Percentiles rank a stretch among this genome's conserved stretches.
These are phyloP conservation scores for Ascochyta pisi DNA, from an alignment of 2,329 filamentous ascomycete genomes.

Conservation along the genomic window DNA sequence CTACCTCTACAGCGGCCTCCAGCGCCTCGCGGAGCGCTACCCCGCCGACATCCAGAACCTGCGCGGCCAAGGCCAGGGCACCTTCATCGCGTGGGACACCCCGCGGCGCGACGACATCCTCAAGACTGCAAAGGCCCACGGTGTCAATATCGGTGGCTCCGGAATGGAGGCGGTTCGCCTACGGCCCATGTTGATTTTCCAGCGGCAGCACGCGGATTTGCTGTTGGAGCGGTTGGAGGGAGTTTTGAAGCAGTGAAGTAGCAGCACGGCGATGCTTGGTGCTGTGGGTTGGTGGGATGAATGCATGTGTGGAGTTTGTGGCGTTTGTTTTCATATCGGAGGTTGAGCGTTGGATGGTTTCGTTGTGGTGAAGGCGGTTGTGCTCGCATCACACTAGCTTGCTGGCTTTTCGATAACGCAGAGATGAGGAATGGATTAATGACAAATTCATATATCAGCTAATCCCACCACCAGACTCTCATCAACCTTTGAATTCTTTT, in stretches of 20 bases:
- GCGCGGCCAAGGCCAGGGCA: slow-evolving; percentile 85
- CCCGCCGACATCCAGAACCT: slow-evolving; percentile 82
- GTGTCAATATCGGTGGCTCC: slow-evolving; percentile 87
- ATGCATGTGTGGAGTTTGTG: too few species aligned
- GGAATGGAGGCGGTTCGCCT: slow-evolving; percentile 78
- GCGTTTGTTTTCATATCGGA: too few species aligned
- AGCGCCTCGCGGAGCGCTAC: slow-evolving; percentile 71
- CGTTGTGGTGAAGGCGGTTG: too few species aligned
- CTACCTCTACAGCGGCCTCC: slow-evolving; percentile 76
- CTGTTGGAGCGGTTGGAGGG: slow-evolving; percentile 80
- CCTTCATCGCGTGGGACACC: slow-evolving; percentile 91
- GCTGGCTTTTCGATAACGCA: too few species aligned
- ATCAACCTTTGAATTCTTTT: too few species aligned
- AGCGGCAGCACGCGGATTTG: slow-evolving; percentile 88
- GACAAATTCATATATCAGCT: too few species aligned
- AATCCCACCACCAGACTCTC: too few species aligned
- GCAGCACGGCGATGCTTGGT: not conserved
- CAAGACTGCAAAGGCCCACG: slow-evolving; percentile 76
- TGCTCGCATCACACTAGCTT: too few species aligned
- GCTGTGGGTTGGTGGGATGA: too few species aligned
- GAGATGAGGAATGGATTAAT: too few species aligned
- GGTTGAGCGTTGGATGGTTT: too few species aligned
- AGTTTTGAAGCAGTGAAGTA: slow-evolving; percentile 60
- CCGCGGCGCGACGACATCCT: slow-evolving; percentile 81
- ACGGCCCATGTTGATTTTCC: slow-evolving; percentile 90